Percentiles rank a stretch among this genome's conserved stretches.
phyloP scores from a whole-genome alignment of 1,284 basidiomycete species.

The Marasmius tenuissimus region DNA sequence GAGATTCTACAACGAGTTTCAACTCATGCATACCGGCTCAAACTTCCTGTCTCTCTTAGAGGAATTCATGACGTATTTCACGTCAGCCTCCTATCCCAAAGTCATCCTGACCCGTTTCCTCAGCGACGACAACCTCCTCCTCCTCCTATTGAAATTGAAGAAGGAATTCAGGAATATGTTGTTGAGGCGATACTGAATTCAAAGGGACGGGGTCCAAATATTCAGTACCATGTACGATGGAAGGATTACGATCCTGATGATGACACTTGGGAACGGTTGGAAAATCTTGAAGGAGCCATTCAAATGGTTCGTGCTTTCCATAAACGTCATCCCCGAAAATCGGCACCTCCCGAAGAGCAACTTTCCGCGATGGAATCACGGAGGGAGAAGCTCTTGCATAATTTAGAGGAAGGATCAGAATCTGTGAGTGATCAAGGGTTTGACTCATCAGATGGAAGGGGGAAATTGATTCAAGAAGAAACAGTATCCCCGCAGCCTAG shows the following conservation, averaged over 20 bases:
- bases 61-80: slow-evolving; percentile 16
- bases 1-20: slow-evolving; percentile 18
- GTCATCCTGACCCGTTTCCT: slow-evolving; percentile 8
- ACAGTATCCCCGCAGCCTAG: no score
- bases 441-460: no score
- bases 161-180: background rate
- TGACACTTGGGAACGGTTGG: background rate
- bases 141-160: background rate
- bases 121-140: background rate
- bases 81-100: slow-evolving; percentile 14
- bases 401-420: no score
- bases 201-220: background rate
- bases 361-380: no score
- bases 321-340: background rate
- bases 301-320: background rate
- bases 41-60: slow-evolving; percentile 8
- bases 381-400: no score
- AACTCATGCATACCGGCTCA: slow-evolving; percentile 10
- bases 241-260: background rate
- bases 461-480: no score
- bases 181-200: background rate
- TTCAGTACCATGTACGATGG: background rate
- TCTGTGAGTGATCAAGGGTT: no score
- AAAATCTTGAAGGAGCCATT: background rate
- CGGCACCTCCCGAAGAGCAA: no score